These are phyloP conservation scores for Alternaria dauci DNA, from an alignment of 2,329 filamentous ascomycete species.

Conservation along the genomic window DNA sequence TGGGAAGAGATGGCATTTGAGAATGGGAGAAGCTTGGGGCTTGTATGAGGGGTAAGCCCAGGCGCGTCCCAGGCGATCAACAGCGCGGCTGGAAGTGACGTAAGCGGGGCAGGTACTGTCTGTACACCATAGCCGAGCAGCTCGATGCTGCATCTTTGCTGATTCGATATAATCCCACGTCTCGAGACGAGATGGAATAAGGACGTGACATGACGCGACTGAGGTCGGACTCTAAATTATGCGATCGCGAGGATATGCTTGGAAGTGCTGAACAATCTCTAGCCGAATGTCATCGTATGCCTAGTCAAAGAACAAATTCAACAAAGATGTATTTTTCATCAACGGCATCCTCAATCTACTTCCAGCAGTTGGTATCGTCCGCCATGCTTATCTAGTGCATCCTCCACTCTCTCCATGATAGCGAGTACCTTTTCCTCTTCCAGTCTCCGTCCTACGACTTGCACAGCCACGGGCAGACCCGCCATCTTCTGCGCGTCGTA, in stretches of 20 bases:
- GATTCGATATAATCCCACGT: background rate
- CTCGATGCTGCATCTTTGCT: background rate
- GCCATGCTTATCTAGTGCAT: constrained; percentile 68
- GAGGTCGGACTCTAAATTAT: background rate
- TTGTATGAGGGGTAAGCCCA: background rate
- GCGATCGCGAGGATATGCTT: background rate
- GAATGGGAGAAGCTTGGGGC: background rate
- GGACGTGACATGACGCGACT: background rate
- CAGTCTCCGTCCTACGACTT: constrained; percentile 79
- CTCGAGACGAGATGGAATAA: background rate
- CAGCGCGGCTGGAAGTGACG: background rate
- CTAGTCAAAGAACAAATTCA: background rate
- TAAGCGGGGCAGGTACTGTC: constrained; percentile 1
- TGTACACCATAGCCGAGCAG: background rate
- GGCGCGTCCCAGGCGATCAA: background rate
- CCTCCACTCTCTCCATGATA: constrained; percentile 80
- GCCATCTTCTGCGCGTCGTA: constrained; percentile 87
- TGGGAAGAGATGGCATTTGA: background rate
- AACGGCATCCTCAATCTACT: constrained; percentile 43
- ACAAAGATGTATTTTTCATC: background rate
- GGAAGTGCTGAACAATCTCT: background rate
- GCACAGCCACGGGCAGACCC: constrained; percentile 84
- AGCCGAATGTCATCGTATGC: background rate
- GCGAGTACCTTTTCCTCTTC: constrained; percentile 89
- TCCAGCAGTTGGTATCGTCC: constrained; percentile 61